Base-by-base conservation (phyloP, 169 alveolate species). In the Plasmodium gaboni region DNA sequence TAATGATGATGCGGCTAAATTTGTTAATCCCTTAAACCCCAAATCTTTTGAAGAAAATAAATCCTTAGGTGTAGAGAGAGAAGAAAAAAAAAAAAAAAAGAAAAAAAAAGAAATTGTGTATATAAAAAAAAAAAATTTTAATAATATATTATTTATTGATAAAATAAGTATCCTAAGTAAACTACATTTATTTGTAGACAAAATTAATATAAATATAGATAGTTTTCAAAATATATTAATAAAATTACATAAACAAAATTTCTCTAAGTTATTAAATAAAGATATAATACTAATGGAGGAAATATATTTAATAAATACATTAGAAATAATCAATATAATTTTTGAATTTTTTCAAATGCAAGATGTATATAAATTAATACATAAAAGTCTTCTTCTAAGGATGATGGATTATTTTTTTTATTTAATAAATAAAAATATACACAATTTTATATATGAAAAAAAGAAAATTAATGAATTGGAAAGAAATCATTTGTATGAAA, bases 321-420 rank as follows among this genome's bases (percentile, higher is more conserved):
- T 83, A 10, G 69, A 83, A 83, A 68, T 57, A 55, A 64, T 53
- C 19, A 68, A 28, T 26, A 48, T 83, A 46, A 68, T 83, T 83
- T 83, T 55, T 83, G 83, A 83, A 5, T 46, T 83, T 83, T 83
- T 83, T 68, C 91, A 83, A 68, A 83, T 68, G 6, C 85, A 57
- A 26, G 85, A 68, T 65, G 55, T 83, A 10, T 83, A 48, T 26
- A 83, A 68, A 83, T 67, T 42, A 51, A 61, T 60, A 19, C 91
- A 83, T 68, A 83, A 15, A 48, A 68, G 69, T 32, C 32, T 83
- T 55, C 32, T 63, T 32, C 26, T 83, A 50, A 51, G 85, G 19
- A 53, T 83, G 44, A 48, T 83, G 28, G 91, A 83, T 44, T 83
- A 83, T 83, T 83, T 83, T 19, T 83, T 83, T 83, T 83, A 55